A percentile compares a stretch with the other conserved stretches of the same genome.
Evolutionary conservation across 2,329 filamentous ascomycete genomes (phyloP).

Genomic region (Lachnellula subtilissima): DNA sequence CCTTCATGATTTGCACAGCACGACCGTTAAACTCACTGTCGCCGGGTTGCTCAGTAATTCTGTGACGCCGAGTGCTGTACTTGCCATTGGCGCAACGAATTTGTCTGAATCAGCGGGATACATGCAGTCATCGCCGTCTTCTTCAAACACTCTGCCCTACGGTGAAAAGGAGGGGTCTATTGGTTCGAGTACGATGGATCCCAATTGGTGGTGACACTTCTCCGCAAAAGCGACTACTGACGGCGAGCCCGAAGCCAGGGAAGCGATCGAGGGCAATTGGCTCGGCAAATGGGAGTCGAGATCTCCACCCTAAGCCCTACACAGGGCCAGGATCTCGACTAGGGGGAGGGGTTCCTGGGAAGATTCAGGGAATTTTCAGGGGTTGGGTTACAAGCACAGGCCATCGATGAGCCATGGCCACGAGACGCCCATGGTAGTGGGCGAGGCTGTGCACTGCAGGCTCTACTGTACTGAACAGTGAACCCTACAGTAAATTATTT

Average conservation of each 20-base stretch:
- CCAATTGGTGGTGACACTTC: constrained; percentile 15
- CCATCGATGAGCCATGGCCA: constrained; percentile 1
- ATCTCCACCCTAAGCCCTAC: constrained; percentile 15
- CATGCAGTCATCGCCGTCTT: constrained; percentile 12
- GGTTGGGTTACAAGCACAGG: background rate
- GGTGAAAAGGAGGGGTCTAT: background rate
- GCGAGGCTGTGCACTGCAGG: constrained; percentile 7
- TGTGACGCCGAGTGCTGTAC: background rate
- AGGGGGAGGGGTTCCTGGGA: background rate
- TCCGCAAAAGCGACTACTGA: constrained; percentile 4
- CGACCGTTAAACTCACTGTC: constrained; percentile 2
- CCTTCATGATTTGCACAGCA: background rate
- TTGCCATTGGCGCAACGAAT: constrained; percentile 5
- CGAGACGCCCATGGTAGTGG: constrained; percentile 1
- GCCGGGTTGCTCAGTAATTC: background rate
- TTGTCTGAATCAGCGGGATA: constrained; percentile 3
- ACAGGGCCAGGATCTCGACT: background rate
- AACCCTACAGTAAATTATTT: background rate
- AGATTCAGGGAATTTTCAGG: background rate
- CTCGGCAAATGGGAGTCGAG: constrained; percentile 1
- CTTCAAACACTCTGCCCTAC: constrained; percentile 11
- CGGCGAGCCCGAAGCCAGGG: constrained; percentile 10
- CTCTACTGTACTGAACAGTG: background rate
- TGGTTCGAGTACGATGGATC: constrained; percentile 6
- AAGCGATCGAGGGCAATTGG: constrained; percentile 1